Evolutionary conservation across 352 stramenopile species (phyloP).

Genomic region (Halophytophthora batemanensis): DNA sequence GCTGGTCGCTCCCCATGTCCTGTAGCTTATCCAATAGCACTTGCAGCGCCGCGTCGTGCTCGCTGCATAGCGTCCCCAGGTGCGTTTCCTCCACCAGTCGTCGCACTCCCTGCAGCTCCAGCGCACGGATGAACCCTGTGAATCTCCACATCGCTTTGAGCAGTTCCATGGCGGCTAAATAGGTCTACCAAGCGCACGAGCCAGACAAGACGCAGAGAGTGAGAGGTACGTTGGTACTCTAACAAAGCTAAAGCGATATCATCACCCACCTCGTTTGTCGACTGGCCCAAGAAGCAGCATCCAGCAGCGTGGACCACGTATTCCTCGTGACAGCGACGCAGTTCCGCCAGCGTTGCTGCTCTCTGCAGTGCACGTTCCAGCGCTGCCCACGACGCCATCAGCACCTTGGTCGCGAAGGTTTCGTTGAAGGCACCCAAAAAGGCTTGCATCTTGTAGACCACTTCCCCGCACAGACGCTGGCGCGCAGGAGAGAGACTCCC

Average conservation of each 20-base stretch:
- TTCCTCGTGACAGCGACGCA: slow-evolving; percentile 34
- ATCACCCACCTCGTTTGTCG: slow-evolving; percentile 18
- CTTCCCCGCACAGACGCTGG: slow-evolving; percentile 25
- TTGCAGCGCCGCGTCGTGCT: slow-evolving; percentile 22
- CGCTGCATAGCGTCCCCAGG: slow-evolving; percentile 17
- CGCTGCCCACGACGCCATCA: slow-evolving; percentile 37
- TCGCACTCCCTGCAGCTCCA: slow-evolving; percentile 24
- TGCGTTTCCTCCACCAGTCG: slow-evolving; percentile 13
- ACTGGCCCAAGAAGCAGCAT: slow-evolving; percentile 43
- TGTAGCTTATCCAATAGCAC: slow-evolving; percentile 28
- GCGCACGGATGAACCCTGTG: slow-evolving; percentile 26
- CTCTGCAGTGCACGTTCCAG: slow-evolving; percentile 18
- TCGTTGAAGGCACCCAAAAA: slow-evolving; percentile 46
- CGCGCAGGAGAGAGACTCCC: slow-evolving; percentile 6
- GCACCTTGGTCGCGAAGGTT: slow-evolving; percentile 44
- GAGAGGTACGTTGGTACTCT: not conserved
- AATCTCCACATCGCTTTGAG: slow-evolving; percentile 31
- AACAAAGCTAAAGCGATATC: not conserved
- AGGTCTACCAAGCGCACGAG: slow-evolving; percentile 21
- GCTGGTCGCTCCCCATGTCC: slow-evolving; percentile 13
- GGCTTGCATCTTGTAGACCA: slow-evolving; percentile 42
- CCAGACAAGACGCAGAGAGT: not conserved
- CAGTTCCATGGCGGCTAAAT: slow-evolving; percentile 19
- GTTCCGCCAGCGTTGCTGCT: slow-evolving; percentile 20
- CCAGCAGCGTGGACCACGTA: slow-evolving; percentile 28